Percentiles rank a stretch among this genome's conserved stretches.
These are phyloP conservation scores for Salix koriyanagi DNA, from an alignment of 345 rosid genomes.

Conservation along the genomic window DNA sequence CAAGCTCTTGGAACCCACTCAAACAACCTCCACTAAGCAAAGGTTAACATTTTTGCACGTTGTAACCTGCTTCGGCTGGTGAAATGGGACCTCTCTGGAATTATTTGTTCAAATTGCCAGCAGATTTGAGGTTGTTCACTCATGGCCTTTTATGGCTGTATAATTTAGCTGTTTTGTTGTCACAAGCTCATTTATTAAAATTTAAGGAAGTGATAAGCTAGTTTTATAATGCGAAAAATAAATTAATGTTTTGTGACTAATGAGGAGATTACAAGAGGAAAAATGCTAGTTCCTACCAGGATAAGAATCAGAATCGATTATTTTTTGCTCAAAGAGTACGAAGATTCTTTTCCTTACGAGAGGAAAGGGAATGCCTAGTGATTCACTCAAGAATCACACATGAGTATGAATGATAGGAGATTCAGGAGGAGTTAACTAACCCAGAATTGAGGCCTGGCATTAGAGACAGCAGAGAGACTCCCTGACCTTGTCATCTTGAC, in stretches of 20 bases:
- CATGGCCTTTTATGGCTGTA: not conserved
- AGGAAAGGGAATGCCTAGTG: not conserved
- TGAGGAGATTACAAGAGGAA: not conserved
- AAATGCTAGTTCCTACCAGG: not conserved
- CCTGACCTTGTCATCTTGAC: constrained; percentile 43
- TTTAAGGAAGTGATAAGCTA: not conserved
- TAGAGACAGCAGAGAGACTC: constrained; percentile 35
- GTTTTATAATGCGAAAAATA: not conserved
- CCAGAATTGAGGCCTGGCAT: constrained; percentile 59
- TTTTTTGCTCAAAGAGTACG: not conserved
- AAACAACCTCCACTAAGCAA: not conserved
- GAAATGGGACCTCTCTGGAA: not conserved
- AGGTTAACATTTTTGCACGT: not conserved
- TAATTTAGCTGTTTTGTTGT: not conserved
- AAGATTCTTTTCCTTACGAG: not conserved
- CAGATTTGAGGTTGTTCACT: not conserved
- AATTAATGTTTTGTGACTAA: not conserved
- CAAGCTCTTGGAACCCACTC: not conserved
- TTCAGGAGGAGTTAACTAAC: constrained; percentile 28
- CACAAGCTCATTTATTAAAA: not conserved
- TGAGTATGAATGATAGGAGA: not conserved
- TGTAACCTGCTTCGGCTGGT: not conserved
- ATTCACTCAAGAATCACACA: not conserved
- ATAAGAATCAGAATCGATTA: no score
- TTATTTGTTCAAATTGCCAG: not conserved